Evolutionary conservation across 2,329 filamentous ascomycete species (phyloP).

Genomic region (Pestalotiopsis sp.): DNA sequence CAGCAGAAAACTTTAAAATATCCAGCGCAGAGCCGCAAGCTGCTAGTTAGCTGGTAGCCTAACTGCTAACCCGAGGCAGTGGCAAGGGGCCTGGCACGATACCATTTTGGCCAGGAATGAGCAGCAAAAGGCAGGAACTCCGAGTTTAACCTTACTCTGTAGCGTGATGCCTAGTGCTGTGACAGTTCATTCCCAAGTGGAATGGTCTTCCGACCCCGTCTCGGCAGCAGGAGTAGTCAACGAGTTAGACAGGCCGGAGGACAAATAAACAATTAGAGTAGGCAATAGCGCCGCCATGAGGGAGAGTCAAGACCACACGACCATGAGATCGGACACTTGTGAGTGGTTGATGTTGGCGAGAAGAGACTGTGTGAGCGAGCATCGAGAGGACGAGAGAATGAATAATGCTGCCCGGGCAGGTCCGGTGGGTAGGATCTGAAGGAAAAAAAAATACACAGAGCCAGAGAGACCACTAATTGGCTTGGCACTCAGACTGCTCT

Average conservation of each 20-base stretch:
- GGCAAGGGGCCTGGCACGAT: slow-evolving; percentile 2
- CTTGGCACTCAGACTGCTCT: neutral
- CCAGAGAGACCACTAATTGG: neutral
- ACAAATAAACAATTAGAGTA: too few species aligned
- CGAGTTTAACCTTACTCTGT: slow-evolving; percentile 11
- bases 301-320: too few species aligned
- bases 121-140: neutral
- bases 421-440: too few species aligned
- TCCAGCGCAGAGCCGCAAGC: slow-evolving; percentile 5
- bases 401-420: too few species aligned
- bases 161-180: neutral
- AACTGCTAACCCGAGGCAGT: neutral
- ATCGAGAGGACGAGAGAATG: too few species aligned
- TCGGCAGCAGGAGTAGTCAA: neutral
- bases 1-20: slow-evolving; percentile 5
- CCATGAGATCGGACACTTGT: too few species aligned
- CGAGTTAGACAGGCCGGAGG: too few species aligned
- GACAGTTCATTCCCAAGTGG: neutral
- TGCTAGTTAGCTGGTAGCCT: neutral
- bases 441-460: too few species aligned
- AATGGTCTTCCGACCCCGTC: neutral
- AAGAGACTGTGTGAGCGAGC: too few species aligned
- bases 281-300: too few species aligned
- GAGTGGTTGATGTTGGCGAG: too few species aligned
- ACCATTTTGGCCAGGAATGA: neutral